These are phyloP conservation scores for Flaveria sonorensis DNA, from an alignment of 129 eudicot species.

Conservation along the genomic window DNA sequence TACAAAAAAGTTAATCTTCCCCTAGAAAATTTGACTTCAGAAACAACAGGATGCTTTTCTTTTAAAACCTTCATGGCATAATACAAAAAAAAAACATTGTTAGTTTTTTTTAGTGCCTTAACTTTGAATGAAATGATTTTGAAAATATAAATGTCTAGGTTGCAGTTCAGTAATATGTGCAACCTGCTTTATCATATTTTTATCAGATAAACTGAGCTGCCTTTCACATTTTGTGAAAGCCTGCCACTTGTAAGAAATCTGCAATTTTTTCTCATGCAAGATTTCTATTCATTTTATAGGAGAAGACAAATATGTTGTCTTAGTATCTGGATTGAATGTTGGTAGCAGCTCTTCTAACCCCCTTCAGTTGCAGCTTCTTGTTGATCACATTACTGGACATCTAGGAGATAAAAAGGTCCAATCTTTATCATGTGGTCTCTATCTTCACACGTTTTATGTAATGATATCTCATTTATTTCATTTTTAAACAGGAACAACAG, in stretches of 20 bases:
- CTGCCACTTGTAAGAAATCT: not conserved
- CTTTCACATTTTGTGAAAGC: slow-evolving; percentile 17
- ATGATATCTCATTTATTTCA: slow-evolving; percentile 14
- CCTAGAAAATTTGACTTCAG: too few relatives aligned
- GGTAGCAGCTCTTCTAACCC: slow-evolving; percentile 84
- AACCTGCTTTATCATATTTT: not conserved
- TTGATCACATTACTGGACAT: slow-evolving; percentile 92
- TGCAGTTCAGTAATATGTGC: slow-evolving; percentile 1
- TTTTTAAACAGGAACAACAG: slow-evolving; percentile 69
- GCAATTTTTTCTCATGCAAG: not conserved
- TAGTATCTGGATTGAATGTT: slow-evolving; percentile 80
- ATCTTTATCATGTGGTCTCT: not conserved
- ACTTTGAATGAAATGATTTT: not conserved
- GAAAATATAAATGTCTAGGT: not conserved
- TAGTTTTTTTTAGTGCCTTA: not conserved
- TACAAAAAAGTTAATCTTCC: too few relatives aligned
- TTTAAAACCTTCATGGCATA: not conserved
- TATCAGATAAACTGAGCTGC: slow-evolving; percentile 4
- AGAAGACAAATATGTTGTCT: slow-evolving; percentile 85
- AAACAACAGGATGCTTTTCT: too few relatives aligned
- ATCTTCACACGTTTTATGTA: not conserved
- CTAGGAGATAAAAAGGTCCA: slow-evolving; percentile 89
- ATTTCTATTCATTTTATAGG: slow-evolving; percentile 41
- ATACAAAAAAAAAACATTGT: not conserved
- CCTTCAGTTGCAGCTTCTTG: slow-evolving; percentile 80